phyloP scores from a whole-genome alignment of 805 yeast species.

The Starmerella sp. region DNA sequence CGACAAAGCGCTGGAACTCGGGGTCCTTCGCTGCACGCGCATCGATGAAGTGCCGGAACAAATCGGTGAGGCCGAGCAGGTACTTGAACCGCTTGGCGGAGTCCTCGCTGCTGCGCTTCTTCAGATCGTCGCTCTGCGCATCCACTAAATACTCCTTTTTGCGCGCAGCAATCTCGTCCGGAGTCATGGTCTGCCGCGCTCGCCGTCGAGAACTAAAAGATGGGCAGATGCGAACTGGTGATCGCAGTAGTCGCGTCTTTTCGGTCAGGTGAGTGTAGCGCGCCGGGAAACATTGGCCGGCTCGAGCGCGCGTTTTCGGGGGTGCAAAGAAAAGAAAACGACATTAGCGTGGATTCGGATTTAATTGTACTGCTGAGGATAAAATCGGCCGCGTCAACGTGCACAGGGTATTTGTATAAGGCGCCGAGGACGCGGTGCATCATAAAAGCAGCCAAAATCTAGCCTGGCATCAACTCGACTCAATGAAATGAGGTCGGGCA shows the following conservation, averaged over 20 bases:
- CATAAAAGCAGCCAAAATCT: too few relatives aligned
- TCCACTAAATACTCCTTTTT: constrained; percentile 26
- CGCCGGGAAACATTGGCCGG: too few relatives aligned
- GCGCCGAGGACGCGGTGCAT: too few relatives aligned
- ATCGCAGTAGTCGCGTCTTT: background rate
- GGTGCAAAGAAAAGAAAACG: too few relatives aligned
- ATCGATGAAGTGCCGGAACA: constrained; percentile 80
- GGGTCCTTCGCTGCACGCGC: constrained; percentile 71
- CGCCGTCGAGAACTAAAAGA: background rate
- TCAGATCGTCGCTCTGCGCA: constrained; percentile 22
- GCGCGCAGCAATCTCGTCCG: constrained; percentile 21
- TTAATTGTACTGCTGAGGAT: too few relatives aligned
- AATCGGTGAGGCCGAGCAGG: constrained; percentile 67
- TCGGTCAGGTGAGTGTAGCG: constrained; percentile 3
- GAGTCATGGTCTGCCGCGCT: constrained; percentile 1
- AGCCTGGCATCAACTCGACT: too few relatives aligned
- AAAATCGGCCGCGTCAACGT: too few relatives aligned
- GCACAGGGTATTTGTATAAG: too few relatives aligned
- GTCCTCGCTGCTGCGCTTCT: constrained; percentile 35
- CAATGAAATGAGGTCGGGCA: too few relatives aligned
- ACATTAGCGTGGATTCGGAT: too few relatives aligned
- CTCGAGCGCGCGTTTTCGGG: background rate
- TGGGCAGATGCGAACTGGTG: background rate
- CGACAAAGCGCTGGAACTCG: constrained; percentile 35
- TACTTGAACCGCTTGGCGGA: constrained; percentile 75